Evolutionary conservation across 177 flowering plant genomes (phyloP).

Genomic region (Telopea speciosissima): DNA sequence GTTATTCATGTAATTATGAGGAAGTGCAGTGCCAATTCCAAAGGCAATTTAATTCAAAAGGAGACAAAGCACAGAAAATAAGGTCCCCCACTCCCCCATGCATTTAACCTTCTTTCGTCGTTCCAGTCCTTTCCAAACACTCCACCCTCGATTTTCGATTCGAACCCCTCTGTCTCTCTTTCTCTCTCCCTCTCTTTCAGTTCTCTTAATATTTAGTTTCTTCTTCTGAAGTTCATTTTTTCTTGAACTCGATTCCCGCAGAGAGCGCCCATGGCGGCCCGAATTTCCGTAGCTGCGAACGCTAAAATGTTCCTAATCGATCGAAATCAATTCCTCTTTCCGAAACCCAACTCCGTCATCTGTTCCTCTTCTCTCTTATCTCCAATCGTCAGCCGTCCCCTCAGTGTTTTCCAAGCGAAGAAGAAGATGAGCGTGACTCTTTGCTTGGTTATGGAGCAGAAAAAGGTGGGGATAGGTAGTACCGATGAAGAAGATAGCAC

Average conservation of each 20-base stretch:
- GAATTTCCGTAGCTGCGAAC: conserved; percentile 23
- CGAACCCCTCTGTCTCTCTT: too few relatives aligned
- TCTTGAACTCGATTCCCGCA: neutral
- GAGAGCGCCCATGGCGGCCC: conserved; percentile 28
- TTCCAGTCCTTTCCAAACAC: neutral
- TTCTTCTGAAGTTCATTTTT: too few relatives aligned
- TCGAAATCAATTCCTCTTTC: conserved; percentile 10
- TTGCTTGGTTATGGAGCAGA: conserved; percentile 39
- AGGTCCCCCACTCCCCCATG: conserved; percentile 17
- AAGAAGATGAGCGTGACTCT: conserved; percentile 23
- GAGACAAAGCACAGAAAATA: neutral
- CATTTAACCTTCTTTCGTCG: conserved; percentile 4
- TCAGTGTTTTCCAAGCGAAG: neutral
- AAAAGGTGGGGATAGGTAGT: conserved; percentile 11
- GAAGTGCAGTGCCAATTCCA: neutral
- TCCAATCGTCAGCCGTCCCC: conserved; percentile 8
- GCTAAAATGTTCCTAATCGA: conserved; percentile 14
- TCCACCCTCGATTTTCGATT: too few relatives aligned
- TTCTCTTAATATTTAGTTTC: too few relatives aligned
- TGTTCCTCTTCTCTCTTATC: conserved; percentile 2
- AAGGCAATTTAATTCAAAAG: neutral
- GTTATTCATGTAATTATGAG: neutral
- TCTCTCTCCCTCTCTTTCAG: too few relatives aligned
- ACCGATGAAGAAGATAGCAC: conserved; percentile 9
- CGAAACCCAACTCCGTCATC: conserved; percentile 11